Evolutionary conservation across 1,284 basidiomycete genomes (phyloP), one percentile per base, ranked within the genome.

Genomic region (Ganoderma boninense): DNA sequence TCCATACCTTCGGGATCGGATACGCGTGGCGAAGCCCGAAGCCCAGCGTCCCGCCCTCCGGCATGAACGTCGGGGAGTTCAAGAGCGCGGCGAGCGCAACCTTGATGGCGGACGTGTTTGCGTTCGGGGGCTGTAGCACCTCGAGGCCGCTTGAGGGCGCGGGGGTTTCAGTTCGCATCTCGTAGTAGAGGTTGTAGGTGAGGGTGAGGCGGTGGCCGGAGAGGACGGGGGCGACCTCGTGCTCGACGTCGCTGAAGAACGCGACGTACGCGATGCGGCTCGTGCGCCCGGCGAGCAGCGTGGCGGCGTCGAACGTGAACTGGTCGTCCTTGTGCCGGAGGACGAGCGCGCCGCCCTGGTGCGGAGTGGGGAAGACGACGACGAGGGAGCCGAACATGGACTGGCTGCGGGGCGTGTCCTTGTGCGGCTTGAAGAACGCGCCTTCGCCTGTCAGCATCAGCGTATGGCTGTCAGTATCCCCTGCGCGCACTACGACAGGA

Each of bases 241-340:
- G 84, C 69, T 84, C 83, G 70, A 85, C 80, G 73, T 86, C 84
- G 68, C 83, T 81, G 78, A 79, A 86, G 75, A 86, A 84, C 0
- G 81, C 80, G 61, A 79, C 72, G 69, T 80, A 85, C 0, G 78
- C 81, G 38, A 84, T 68, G 16, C 70, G 69, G 20, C 64, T 52
- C n/a, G 81, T 66, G 2, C 62, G 69, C 0, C 59, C 54, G 0
- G 73, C 46, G 5, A 81, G 69, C 16, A 79, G 69, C 7, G 69
- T 8, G 1, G 78, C 76, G 7, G 81, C 79, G 69, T 84, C 79
- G 73, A 85, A 81, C 8, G 78, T 74, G 56, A 67, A 70, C 60
- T 70, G 67, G 1, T 79, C 43, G 11, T 65, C 75, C 6, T 73
- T 69, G 54, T 84, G 79, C 35, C 80, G 78, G 2, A 85, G 76